Percentiles rank a stretch among this genome's conserved stretches.
Evolutionary conservation across 306 rosid genomes (phyloP).

Genomic region (Cucurbita moschata): DNA sequence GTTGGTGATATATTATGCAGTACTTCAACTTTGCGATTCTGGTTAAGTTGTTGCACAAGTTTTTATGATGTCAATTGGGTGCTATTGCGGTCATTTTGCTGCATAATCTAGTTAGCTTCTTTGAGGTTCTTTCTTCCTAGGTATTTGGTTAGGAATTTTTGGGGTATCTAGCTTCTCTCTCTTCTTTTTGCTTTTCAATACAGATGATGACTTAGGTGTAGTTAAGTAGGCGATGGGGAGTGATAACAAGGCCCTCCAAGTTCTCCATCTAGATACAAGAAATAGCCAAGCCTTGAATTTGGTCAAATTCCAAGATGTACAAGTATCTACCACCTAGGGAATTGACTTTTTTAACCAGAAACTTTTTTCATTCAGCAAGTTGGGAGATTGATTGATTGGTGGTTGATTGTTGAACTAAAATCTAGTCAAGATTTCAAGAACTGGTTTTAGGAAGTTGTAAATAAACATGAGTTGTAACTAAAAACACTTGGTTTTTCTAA

Average conservation of each 20-base stretch:
- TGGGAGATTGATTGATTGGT: background rate
- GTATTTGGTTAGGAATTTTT: background rate
- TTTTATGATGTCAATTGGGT: background rate
- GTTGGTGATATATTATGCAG: background rate
- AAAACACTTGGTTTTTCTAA: background rate
- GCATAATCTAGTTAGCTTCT: background rate
- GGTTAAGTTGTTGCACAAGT: background rate
- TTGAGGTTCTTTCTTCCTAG: background rate
- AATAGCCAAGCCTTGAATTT: background rate
- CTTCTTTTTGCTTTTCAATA: background rate
- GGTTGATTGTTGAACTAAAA: background rate
- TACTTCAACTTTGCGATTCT: background rate
- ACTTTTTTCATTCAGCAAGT: background rate
- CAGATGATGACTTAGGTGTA: background rate
- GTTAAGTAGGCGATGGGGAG: background rate
- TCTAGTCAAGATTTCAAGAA: background rate
- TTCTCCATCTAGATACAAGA: background rate
- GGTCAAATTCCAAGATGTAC: background rate
- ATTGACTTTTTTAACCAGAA: background rate
- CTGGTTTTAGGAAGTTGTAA: background rate
- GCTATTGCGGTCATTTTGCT: background rate
- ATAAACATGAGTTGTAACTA: background rate
- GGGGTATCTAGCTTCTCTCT: background rate
- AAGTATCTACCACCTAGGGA: background rate
- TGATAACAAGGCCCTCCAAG: background rate